phyloP scores from a whole-genome alignment of 2,329 filamentous ascomycete species.

The Arthrobotrys sphaeroides region DNA sequence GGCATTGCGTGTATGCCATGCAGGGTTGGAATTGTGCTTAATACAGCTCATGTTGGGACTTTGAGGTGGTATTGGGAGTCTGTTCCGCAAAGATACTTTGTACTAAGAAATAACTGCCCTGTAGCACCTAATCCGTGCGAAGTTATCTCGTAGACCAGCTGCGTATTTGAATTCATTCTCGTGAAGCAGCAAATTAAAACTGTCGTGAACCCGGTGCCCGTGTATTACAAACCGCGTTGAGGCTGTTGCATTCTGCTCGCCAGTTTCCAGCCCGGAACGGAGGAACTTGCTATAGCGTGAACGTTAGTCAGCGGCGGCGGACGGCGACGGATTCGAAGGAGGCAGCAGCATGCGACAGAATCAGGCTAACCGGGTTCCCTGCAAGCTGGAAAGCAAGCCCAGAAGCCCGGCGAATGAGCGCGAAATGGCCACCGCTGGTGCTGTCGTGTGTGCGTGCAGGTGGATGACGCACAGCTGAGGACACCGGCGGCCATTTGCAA shows the following conservation, averaged over 20 bases:
- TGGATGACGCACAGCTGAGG: conserved; percentile 29
- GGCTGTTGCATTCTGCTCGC: not conserved
- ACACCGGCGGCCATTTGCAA: not conserved
- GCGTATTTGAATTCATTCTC: no score
- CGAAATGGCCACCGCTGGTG: not conserved
- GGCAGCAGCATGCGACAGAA: conserved; percentile 23
- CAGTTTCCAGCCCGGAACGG: no score
- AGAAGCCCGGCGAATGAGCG: no score
- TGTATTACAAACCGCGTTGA: not conserved
- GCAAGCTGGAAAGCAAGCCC: not conserved
- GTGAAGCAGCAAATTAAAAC: no score
- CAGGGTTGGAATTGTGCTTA: not conserved
- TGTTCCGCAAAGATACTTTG: no score
- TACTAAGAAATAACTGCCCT: no score
- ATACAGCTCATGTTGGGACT: not conserved
- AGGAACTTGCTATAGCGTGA: no score
- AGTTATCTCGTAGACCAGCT: no score
- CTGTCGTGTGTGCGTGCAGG: conserved; percentile 21
- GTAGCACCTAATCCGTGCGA: no score
- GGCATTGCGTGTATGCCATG: not conserved
- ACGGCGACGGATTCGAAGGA: not conserved
- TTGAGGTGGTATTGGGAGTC: not conserved
- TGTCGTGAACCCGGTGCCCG: not conserved
- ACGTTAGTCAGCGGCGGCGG: not conserved
- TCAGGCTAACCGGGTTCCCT: not conserved